Percentiles rank a stretch among this genome's conserved stretches.
These are phyloP conservation scores for Pythium pyrilobum DNA, from an alignment of 352 stramenopile genomes.

Conservation along the genomic window DNA sequence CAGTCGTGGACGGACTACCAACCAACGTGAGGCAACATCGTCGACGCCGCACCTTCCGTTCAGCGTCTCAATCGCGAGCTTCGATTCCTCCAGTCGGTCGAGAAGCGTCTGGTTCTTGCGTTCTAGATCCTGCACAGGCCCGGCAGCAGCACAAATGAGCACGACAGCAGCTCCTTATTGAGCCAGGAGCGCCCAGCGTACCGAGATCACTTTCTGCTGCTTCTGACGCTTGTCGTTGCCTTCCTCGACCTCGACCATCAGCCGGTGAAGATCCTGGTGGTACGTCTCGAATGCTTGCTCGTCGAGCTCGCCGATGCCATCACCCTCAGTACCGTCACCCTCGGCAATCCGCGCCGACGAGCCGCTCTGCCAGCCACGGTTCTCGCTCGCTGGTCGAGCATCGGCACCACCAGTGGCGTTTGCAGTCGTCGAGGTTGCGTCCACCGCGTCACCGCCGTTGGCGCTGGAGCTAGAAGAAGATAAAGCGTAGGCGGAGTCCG, in stretches of 20 bases:
- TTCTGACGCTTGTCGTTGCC: conserved; percentile 47
- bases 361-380: neutral
- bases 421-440: neutral
- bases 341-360: neutral
- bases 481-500: too few species aligned
- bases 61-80: conserved; percentile 58
- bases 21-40: neutral
- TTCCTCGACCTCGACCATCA: conserved; percentile 63
- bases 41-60: conserved; percentile 41
- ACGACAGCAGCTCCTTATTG: too few species aligned
- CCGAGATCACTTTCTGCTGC: conserved; percentile 64
- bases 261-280: conserved; percentile 56
- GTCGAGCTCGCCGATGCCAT: conserved; percentile 33
- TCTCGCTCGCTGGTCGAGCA: neutral
- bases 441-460: neutral
- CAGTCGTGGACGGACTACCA: too few species aligned
- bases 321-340: neutral
- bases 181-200: conserved; percentile 18
- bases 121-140: conserved; percentile 52
- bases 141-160: too few species aligned
- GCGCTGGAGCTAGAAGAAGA: neutral
- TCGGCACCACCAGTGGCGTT: neutral
- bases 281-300: conserved; percentile 68
- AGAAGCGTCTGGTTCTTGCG: conserved; percentile 55
- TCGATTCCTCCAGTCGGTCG: conserved; percentile 63